Percentiles rank a stretch among this genome's conserved stretches.
phyloP scores from a whole-genome alignment of 371 early-diverging fungal species.

The Dinochytrium kinnereticum region DNA sequence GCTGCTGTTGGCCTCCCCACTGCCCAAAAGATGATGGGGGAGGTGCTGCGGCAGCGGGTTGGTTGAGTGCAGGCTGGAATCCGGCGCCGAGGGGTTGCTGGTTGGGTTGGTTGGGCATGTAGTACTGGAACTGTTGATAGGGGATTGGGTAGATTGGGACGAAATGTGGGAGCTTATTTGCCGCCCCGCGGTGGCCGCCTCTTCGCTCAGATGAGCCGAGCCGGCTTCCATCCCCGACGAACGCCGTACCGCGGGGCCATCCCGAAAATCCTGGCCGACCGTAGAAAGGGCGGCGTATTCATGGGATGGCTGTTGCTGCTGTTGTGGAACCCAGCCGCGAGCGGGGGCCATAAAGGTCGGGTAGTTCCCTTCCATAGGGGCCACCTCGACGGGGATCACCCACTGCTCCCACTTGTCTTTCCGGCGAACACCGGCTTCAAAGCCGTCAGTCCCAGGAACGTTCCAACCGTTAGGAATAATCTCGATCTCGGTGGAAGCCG shows the following conservation, averaged over 20 bases:
- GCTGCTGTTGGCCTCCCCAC: background rate
- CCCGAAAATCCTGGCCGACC: slow-evolving; percentile 33
- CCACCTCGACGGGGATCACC: slow-evolving; percentile 27
- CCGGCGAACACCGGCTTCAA: slow-evolving; percentile 31
- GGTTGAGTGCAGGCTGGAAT: too few relatives aligned
- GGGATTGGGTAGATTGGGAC: background rate
- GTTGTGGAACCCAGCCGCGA: slow-evolving; percentile 7
- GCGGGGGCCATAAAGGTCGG: background rate
- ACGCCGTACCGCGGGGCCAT: slow-evolving; percentile 38
- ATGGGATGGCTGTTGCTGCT: background rate
- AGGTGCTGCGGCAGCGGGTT: background rate
- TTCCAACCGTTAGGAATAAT: slow-evolving; percentile 27
- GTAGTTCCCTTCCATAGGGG: background rate
- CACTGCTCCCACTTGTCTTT: slow-evolving; percentile 50
- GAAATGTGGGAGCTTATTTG: background rate
- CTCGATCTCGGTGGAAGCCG: slow-evolving; percentile 38
- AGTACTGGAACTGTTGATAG: too few relatives aligned
- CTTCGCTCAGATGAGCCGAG: background rate
- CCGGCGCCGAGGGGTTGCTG: background rate
- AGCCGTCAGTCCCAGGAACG: slow-evolving; percentile 30
- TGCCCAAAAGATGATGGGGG: background rate
- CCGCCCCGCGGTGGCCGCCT: slow-evolving; percentile 38
- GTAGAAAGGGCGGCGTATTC: background rate
- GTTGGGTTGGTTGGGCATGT: slow-evolving; percentile 5
- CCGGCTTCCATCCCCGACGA: slow-evolving; percentile 12